phyloP scores from a whole-genome alignment of 208 protist genomes.

The Crithidia fasciculata region DNA sequence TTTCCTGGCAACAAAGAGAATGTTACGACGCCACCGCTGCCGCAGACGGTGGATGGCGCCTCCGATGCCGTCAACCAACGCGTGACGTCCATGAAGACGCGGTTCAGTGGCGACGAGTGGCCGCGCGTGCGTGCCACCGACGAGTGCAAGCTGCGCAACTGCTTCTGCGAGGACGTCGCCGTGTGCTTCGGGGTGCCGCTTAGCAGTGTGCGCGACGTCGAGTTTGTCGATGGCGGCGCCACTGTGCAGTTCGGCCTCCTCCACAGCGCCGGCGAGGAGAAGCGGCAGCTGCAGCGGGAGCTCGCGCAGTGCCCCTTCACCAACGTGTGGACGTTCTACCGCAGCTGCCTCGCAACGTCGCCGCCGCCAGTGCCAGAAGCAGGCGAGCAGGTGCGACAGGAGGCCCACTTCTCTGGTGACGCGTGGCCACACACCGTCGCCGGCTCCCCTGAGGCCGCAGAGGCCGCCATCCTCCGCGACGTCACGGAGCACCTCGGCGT shows the following conservation, averaged over 20 bases:
- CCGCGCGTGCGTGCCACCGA: conserved; percentile 11
- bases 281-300: conserved; percentile 19
- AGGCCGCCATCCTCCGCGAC: conserved; percentile 25
- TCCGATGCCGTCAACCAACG: background rate
- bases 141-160: conserved; percentile 37
- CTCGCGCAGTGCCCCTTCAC: conserved; percentile 21
- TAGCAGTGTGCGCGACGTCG: conserved; percentile 18
- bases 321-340: conserved; percentile 18
- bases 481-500: conserved; percentile 23
- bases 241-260: conserved; percentile 28
- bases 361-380: background rate
- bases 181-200: conserved; percentile 8
- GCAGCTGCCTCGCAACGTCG: conserved; percentile 1
- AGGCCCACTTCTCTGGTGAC: conserved; percentile 26
- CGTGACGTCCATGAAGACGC: conserved; percentile 8
- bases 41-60: background rate
- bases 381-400: conserved; percentile 19
- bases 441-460: background rate
- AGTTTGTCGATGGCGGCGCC: conserved; percentile 25
- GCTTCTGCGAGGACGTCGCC: conserved; percentile 48
- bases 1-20: background rate
- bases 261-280: conserved; percentile 8
- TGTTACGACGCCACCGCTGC: background rate
- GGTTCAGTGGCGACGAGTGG: conserved; percentile 35
- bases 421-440: conserved; percentile 28